These are phyloP conservation scores for Fusarium chaquense DNA, from an alignment of 2,329 filamentous ascomycete species.

Conservation along the genomic window DNA sequence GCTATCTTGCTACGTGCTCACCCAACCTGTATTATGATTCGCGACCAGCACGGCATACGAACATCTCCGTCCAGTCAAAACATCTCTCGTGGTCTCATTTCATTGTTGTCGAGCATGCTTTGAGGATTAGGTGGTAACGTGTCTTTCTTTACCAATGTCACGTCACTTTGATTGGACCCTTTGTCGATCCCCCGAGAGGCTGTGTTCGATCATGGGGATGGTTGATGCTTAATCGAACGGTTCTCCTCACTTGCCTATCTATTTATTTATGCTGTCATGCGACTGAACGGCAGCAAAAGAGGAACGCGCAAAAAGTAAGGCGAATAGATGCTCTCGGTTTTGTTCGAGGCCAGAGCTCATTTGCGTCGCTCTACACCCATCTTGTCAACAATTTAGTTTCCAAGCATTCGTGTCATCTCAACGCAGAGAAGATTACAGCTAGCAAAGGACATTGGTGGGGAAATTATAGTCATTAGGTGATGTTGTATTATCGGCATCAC, in stretches of 20 bases:
- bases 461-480: slow-evolving; percentile 7
- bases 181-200: slow-evolving; percentile 36
- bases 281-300: background rate
- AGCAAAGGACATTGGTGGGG: background rate
- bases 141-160: slow-evolving; percentile 24
- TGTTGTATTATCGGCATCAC: slow-evolving; percentile 13
- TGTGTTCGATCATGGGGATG: slow-evolving; percentile 28
- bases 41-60: background rate
- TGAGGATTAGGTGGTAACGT: slow-evolving; percentile 13
- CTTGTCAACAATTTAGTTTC: background rate
- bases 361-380: background rate
- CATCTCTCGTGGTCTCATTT: background rate
- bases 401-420: background rate
- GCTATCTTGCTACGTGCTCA: background rate
- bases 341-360: background rate
- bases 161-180: slow-evolving; percentile 29
- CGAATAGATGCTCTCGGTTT: background rate
- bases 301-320: background rate
- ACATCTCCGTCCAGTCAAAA: slow-evolving; percentile 14
- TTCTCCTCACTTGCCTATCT: background rate
- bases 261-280: background rate
- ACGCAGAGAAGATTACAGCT: background rate
- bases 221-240: slow-evolving; percentile 8
- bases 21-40: background rate
- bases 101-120: background rate